Evolutionary conservation across 1,139 yeast species (phyloP), one percentile per base, ranked within the genome.

Genomic region (Blastobotrys aristatus): DNA sequence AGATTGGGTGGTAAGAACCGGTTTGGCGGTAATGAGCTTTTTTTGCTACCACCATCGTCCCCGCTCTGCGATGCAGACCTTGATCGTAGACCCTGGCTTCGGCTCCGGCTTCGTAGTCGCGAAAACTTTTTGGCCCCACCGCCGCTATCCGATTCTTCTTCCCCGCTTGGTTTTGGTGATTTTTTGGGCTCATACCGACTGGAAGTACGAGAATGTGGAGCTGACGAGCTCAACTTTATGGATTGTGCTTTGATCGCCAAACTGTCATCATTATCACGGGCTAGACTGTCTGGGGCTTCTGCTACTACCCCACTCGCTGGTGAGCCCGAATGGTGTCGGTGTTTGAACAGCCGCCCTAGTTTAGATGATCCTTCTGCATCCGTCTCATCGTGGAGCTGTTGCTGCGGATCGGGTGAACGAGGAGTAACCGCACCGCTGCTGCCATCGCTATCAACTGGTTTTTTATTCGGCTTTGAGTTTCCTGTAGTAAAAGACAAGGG

Each of bases 1-100:
- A 57, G 44, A 8, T 45, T 40, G 21, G 40, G 18, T 14, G 59
- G 59, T 20, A 57, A 40, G 35, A 48, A 57, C 21, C 44, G 43
- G 14, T 46, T 41, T 10, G 59, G 60, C 2, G 41, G 22, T 14
- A 47, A 32, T n/a, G 33, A 24, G 21, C 26, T 20, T 20, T 20
- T 20, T 4, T 14, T 30, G 17, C n/a, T 18, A 22, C 2, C 42
- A 7, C 18, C 38, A 7, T 29, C 29, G 20, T 6, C 34, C 6
- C 33, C 46, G 18, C 37, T 26, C 18, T 40, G 36, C 8, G 37
- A 31, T 8, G 43, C 26, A 21, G 40, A 37, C 22, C 21, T 10
- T 16, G 22, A 33, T n/a, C 22, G 37, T 7, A 24, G 30, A 37
- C 20, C 13, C 24, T 22, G 5, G 24, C 24, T 34, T 16, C 38